phyloP scores from a whole-genome alignment of 371 early-diverging fungal genomes.

The Syncephalastrum monosporum region DNA sequence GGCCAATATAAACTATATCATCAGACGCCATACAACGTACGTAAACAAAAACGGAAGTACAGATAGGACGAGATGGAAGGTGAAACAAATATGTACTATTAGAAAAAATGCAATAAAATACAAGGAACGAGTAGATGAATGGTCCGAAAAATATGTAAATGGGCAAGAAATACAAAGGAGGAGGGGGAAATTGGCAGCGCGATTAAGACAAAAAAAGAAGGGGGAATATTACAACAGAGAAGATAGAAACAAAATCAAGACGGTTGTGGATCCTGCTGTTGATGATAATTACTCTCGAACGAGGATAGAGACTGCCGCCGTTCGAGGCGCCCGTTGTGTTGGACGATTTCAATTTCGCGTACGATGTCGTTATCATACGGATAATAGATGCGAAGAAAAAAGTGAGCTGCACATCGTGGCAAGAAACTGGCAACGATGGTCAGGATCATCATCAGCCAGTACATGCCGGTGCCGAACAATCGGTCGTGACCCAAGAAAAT shows the following conservation, averaged over 20 bases:
- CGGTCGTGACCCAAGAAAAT: slow-evolving; percentile 45
- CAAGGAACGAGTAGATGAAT: too few species aligned
- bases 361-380: slow-evolving; percentile 70
- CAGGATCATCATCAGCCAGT: slow-evolving; percentile 54
- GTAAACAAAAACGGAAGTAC: too few species aligned
- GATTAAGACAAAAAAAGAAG: too few species aligned
- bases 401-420: slow-evolving; percentile 51
- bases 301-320: neutral
- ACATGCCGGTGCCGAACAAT: slow-evolving; percentile 47
- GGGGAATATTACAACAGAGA: too few species aligned
- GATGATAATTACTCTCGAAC: neutral
- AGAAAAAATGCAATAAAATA: too few species aligned
- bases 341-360: slow-evolving; percentile 53
- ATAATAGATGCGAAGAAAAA: slow-evolving; percentile 43
- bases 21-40: too few species aligned
- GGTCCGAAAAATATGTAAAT: too few species aligned
- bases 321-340: slow-evolving; percentile 11
- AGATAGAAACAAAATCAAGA: neutral
- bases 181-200: too few species aligned
- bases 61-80: too few species aligned
- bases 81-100: too few species aligned
- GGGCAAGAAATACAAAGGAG: too few species aligned
- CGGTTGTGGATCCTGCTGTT: neutral
- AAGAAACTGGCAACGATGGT: slow-evolving; percentile 46
- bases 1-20: too few species aligned